Conservation (phyloP, 73 alveolate species). For the Stentor coeruleus region DNA sequence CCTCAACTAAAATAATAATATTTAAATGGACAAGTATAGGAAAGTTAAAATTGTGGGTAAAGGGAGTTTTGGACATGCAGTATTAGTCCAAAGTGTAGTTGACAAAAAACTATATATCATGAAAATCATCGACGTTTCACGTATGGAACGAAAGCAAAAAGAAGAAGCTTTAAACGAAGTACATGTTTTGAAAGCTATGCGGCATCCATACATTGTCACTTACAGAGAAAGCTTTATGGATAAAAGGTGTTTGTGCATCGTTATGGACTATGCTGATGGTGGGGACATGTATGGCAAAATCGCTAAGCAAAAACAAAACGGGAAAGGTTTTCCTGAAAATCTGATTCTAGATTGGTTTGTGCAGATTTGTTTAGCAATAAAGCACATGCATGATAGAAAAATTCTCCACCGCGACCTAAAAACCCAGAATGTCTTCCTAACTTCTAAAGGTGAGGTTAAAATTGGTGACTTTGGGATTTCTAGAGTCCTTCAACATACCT, state of each 20-base stretch:
- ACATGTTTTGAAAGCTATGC: constrained; percentile 78
- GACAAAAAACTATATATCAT: constrained; percentile 67
- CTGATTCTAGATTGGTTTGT: constrained; percentile 96
- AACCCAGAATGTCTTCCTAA: constrained; percentile 94
- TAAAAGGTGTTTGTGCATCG: constrained; percentile 89
- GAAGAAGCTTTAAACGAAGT: constrained; percentile 90
- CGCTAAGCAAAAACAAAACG: constrained; percentile 73
- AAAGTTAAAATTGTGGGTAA: constrained; percentile 50
- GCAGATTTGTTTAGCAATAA: constrained; percentile 93
- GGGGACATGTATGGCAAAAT: constrained; percentile 95
- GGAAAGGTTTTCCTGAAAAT: constrained; percentile 75
- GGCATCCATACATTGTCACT: constrained; percentile 91
- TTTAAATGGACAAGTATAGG: constrained; percentile 52
- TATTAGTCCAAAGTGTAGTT: constrained; percentile 37
- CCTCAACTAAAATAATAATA: too few species aligned
- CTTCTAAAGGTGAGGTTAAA: constrained; percentile 82
- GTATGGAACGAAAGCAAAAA: constrained; percentile 79
- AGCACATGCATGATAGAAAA: constrained; percentile 94
- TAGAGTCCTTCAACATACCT: constrained; percentile 83
- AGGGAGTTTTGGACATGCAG: constrained; percentile 56
- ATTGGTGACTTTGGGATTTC: constrained; percentile 98
- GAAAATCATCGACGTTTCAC: constrained; percentile 80
- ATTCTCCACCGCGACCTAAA: constrained; percentile 96
- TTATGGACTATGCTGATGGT: constrained; percentile 99
- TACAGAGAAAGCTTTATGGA: constrained; percentile 89